Evolutionary conservation across 2,329 filamentous ascomycete genomes (phyloP).

Genomic region (Botryotinia narcissicola): DNA sequence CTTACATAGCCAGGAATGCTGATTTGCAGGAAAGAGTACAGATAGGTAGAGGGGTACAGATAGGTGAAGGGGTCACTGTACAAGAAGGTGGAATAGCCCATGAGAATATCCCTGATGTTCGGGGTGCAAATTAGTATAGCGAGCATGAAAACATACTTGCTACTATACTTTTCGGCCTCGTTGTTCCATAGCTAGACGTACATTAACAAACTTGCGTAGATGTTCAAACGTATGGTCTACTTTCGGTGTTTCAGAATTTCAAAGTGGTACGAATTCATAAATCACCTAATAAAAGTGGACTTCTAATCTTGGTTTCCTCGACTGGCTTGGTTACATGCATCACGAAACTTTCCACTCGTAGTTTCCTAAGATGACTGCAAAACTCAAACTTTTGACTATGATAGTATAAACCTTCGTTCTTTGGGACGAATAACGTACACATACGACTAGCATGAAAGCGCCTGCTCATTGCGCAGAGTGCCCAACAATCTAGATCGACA

Average conservation of each 20-base stretch:
- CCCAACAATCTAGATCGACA: no score
- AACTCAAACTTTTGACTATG: not conserved
- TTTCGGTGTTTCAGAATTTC: rapidly evolving
- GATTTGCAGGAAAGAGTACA: not conserved
- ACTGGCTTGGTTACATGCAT: not conserved
- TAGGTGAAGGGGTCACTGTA: not conserved
- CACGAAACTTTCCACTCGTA: not conserved
- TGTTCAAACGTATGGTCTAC: not conserved
- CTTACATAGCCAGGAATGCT: not conserved
- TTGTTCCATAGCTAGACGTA: not conserved
- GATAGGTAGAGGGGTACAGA: not conserved
- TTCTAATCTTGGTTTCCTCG: not conserved
- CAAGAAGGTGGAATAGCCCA: not conserved
- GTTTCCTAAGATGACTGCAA: not conserved
- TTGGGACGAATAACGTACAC: not conserved
- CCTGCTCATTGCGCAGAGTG: no score
- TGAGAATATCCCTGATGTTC: not conserved
- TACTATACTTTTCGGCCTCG: not conserved
- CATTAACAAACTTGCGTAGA: not conserved
- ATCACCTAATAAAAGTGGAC: not conserved
- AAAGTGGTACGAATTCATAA: not conserved
- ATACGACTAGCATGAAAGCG: not conserved
- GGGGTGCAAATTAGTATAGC: not conserved
- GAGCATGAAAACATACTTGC: not conserved
- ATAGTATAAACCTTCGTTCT: no score